A percentile compares a stretch with the other conserved stretches of the same genome.
phyloP scores from a whole-genome alignment of 116 monocot species.

The Zostera marina region DNA sequence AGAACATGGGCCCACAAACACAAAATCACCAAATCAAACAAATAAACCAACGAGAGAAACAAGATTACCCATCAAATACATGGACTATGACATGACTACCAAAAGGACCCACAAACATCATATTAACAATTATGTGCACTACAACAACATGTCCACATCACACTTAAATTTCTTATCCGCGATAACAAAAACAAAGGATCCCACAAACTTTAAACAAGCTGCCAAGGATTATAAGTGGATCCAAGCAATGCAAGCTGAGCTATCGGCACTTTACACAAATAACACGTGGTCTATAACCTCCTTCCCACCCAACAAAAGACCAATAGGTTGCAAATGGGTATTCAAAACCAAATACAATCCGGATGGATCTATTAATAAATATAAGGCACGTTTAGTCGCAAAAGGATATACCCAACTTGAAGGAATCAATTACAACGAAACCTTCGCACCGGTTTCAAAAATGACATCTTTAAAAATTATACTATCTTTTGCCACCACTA shows the following conservation, averaged over 20 bases:
- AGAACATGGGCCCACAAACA: too few relatives aligned
- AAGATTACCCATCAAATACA: too few relatives aligned
- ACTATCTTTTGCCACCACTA: neutral
- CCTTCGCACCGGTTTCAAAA: conserved; percentile 4
- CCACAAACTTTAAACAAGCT: too few relatives aligned
- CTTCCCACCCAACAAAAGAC: neutral
- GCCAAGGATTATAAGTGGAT: neutral
- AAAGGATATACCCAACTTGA: neutral
- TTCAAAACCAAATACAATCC: neutral
- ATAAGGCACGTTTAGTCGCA: neutral
- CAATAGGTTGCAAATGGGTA: conserved; percentile 1
- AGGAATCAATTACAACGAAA: neutral
- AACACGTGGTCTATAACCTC: neutral
- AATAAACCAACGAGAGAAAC: too few relatives aligned
- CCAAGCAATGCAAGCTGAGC: neutral
- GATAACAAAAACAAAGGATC: too few relatives aligned
- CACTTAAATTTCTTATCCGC: too few relatives aligned
- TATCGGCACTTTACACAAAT: neutral
- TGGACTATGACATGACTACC: too few relatives aligned
- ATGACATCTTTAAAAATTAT: neutral
- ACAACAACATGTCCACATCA: too few relatives aligned
- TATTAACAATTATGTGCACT: too few relatives aligned
- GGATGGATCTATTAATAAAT: neutral
- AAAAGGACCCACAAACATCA: too few relatives aligned
- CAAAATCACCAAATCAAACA: too few relatives aligned